phyloP scores from a whole-genome alignment of 768 basidiomycete genomes.

The Suillus bovinus region DNA sequence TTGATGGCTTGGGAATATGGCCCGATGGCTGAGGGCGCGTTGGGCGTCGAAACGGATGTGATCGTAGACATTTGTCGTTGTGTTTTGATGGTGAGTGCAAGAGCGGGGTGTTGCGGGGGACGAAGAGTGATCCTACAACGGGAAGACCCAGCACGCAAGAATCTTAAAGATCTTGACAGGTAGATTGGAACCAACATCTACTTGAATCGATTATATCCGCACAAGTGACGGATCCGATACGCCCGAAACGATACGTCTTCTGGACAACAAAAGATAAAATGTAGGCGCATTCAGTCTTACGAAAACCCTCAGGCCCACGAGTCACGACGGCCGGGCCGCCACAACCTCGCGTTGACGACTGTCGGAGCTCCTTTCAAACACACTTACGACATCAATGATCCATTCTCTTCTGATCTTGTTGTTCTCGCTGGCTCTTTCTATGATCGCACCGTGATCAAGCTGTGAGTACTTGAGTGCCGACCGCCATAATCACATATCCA shows the following conservation, averaged over 20 bases:
- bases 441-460: not conserved
- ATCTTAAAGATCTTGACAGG: not conserved
- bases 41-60: constrained; percentile 3
- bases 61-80: constrained; percentile 9
- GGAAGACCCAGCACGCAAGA: not conserved
- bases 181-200: not conserved
- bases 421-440: not conserved
- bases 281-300: not conserved
- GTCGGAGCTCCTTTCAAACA: not conserved
- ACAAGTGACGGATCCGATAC: not conserved
- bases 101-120: not conserved
- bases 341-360: not conserved
- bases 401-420: not conserved
- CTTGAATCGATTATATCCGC: not conserved
- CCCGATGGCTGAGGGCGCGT: constrained; percentile 75
- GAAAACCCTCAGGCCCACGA: too few species aligned
- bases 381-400: accelerated
- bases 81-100: not conserved
- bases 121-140: not conserved
- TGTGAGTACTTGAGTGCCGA: not conserved
- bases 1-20: constrained; percentile 91
- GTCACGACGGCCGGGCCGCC: too few species aligned
- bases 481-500: not conserved
- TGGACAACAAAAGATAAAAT: not conserved
- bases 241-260: not conserved